phyloP scores from a whole-genome alignment of 352 stramenopile genomes.

The Phytopythium litorale region DNA sequence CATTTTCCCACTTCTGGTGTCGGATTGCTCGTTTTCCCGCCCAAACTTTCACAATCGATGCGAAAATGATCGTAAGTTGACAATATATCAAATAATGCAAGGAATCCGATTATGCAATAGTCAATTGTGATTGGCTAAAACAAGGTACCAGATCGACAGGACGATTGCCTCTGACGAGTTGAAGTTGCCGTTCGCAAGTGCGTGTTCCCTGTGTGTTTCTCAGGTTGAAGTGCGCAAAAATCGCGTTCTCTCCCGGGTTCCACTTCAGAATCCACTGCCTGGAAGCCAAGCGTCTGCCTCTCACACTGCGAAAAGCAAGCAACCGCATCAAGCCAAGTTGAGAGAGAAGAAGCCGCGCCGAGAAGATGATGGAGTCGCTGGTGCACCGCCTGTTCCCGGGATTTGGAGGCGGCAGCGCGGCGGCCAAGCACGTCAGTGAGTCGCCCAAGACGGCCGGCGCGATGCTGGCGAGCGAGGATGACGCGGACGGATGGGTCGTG shows the following conservation, averaged over 20 bases:
- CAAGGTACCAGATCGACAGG: background rate
- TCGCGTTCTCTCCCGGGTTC: background rate
- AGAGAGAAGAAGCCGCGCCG: background rate
- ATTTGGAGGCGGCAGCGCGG: background rate
- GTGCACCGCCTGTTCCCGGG: constrained; percentile 30
- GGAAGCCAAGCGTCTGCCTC: background rate
- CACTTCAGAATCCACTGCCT: background rate
- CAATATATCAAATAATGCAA: background rate
- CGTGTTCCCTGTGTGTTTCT: constrained; percentile 2
- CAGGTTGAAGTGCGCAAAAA: constrained; percentile 9
- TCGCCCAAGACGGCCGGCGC: constrained; percentile 16
- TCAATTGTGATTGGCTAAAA: background rate
- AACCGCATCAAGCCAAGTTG: background rate
- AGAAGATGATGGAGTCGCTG: constrained; percentile 30
- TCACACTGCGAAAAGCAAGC: background rate
- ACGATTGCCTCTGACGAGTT: too few relatives aligned
- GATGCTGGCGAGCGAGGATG: constrained; percentile 26
- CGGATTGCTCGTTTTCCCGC: constrained; percentile 3
- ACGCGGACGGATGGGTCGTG: constrained; percentile 49
- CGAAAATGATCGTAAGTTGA: background rate
- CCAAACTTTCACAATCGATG: background rate
- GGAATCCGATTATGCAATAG: background rate
- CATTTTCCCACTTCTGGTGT: background rate
- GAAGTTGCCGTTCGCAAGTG: background rate
- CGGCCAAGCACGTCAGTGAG: constrained; percentile 9